Base-by-base conservation (phyloP, 768 basidiomycete genomes). In the Gautieria morchelliformis region DNA sequence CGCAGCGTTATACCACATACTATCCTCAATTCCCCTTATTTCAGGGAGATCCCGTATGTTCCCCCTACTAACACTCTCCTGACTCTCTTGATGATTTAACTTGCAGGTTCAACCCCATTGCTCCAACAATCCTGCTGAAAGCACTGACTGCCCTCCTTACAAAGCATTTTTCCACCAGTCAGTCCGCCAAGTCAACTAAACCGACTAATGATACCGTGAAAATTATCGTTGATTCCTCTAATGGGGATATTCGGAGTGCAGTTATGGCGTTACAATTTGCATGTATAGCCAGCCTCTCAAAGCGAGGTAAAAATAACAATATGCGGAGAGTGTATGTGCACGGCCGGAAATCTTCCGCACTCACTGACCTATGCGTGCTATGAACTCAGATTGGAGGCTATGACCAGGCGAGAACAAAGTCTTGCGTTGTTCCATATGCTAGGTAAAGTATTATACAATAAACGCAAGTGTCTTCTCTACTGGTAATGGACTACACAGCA, bases 401-500 rank as follows among this genome's bases (percentile, higher is more conserved):
- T 93, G 0, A 89, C 91, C 20, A 73, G 85, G 58, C 75, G 91
- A 54, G 96, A 99, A 65, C 87, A 92, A 64, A 89, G 83, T 59
- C 72, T 99, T 15, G 83, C 81, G 10, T 71, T 99, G 52, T 99
- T 99, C 67, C 96, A 97, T 70, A 70, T 97, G 17, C 74, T 99
- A 50, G 96, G 96, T 15, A 95, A 90, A 71, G 80, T 98, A 1
- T 68, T 98, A 49, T 98, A 96, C 67, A 97, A 95, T 69, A 99
- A 98, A 70, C 83, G 96, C 96, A 45, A 56, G 81, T 1, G 30
- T 48, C 42, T 30, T 60, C 22, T 55, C 39, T 52, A 15, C 33
- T 48, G 15, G 44, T 51, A 48, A 49, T 33, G 30, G 14, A 20
- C 56, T 60, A 11, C 40, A 22, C 35, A 37, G 35, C 10, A 9